These are phyloP conservation scores for Inga leiocalycina DNA, from an alignment of 306 rosid species.

Conservation along the genomic window DNA sequence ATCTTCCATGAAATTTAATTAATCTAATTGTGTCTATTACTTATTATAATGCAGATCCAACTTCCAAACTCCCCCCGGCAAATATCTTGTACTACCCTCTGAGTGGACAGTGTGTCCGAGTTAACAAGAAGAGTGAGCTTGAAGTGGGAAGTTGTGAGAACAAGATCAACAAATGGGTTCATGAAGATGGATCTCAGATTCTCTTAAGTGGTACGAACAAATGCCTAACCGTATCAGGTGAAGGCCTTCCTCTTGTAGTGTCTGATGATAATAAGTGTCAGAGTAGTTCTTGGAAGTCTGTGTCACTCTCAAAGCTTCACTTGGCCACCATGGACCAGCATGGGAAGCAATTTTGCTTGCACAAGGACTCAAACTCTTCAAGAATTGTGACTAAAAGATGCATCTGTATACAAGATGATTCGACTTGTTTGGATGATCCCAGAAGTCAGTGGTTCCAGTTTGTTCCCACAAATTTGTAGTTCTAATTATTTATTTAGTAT, in stretches of 20 bases:
- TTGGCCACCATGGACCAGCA: conserved; percentile 23
- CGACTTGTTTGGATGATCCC: conserved; percentile 38
- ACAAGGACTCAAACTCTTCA: conserved; percentile 28
- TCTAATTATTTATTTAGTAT: too few relatives aligned
- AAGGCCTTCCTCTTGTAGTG: conserved; percentile 20
- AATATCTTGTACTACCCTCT: conserved; percentile 47
- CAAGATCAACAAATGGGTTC: conserved; percentile 33
- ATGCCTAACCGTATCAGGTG: conserved; percentile 26
- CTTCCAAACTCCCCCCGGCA: conserved; percentile 25
- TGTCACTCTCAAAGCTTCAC: conserved; percentile 37
- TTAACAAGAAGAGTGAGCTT: conserved; percentile 42
- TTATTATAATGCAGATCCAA: conserved; percentile 48
- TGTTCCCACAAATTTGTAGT: conserved; percentile 38
- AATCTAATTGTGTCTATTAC: neutral
- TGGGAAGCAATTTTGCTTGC: conserved; percentile 32
- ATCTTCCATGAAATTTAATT: neutral
- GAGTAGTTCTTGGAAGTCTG: conserved; percentile 35
- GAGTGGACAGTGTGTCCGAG: conserved; percentile 47
- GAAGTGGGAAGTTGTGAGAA: conserved; percentile 44
- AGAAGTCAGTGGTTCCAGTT: conserved; percentile 47
- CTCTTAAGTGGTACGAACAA: neutral
- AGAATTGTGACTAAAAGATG: conserved; percentile 33
- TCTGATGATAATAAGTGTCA: conserved; percentile 17
- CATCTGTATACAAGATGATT: conserved; percentile 37
- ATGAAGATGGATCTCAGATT: conserved; percentile 9